These are phyloP conservation scores for Penicillium decumbens DNA, from an alignment of 2,329 filamentous ascomycete genomes.

Conservation along the genomic window DNA sequence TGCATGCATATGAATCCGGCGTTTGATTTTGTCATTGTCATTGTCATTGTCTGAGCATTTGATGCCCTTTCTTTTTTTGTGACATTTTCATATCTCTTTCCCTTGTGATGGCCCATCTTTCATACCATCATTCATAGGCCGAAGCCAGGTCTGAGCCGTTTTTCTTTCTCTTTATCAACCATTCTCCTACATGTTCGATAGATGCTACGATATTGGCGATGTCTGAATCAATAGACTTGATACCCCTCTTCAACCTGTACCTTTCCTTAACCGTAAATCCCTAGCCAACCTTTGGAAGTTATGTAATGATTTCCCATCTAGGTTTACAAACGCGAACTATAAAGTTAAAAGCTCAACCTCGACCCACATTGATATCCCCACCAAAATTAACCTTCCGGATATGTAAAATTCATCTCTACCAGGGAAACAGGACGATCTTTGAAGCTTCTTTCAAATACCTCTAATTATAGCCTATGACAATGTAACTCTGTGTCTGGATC, in stretches of 20 bases:
- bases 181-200: conserved; percentile 8
- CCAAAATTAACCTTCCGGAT: not conserved
- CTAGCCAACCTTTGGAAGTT: not conserved
- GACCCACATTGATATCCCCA: not conserved
- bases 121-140: conserved; percentile 10
- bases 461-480: not conserved
- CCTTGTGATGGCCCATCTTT: not conserved
- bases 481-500: not conserved
- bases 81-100: conserved; percentile 4
- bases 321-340: not conserved
- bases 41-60: conserved; percentile 8
- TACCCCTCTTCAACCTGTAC: conserved; percentile 18
- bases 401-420: not conserved
- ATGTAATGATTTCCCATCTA: not conserved
- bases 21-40: conserved; percentile 8
- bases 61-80: conserved; percentile 10
- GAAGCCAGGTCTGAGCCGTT: not conserved
- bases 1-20: conserved; percentile 24
- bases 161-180: conserved; percentile 4
- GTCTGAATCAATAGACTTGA: conserved; percentile 24
- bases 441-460: not conserved
- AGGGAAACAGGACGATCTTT: not conserved
- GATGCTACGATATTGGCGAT: conserved; percentile 16
- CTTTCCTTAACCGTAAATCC: not conserved
- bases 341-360: too few relatives aligned